A percentile compares a stretch with the other conserved stretches of the same genome.
Conservation (phyloP, 108 stramenopile species). For the Bacterosira constricta region DNA sequence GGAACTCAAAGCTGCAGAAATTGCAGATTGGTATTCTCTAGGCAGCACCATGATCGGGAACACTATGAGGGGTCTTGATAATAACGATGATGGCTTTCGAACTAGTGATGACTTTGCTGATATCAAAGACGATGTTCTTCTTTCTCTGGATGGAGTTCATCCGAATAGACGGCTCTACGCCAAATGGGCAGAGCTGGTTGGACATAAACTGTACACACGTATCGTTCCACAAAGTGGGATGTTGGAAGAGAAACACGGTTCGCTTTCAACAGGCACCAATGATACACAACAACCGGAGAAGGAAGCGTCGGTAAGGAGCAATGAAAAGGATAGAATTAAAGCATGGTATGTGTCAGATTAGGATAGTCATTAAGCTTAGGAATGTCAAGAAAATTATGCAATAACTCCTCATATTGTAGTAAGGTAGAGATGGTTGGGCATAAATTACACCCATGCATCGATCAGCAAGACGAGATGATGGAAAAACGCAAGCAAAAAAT, state of each 20-base stretch:
- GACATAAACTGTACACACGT: conserved; percentile 22
- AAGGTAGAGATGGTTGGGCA: background rate
- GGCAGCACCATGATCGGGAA: background rate
- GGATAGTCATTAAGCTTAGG: background rate
- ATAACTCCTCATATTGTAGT: background rate
- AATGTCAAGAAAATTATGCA: background rate
- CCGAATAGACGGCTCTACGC: conserved; percentile 66
- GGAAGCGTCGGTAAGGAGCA: background rate
- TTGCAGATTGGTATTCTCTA: conserved; percentile 55
- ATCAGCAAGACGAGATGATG: background rate
- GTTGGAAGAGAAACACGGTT: background rate
- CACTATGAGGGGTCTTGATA: background rate
- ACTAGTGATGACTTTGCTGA: background rate
- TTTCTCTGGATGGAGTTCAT: conserved; percentile 70
- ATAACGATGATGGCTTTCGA: conserved; percentile 21
- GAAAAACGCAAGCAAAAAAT: background rate
- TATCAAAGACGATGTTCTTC: conserved; percentile 10
- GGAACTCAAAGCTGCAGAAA: conserved; percentile 48
- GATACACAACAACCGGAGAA: background rate
- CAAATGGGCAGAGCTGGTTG: conserved; percentile 53
- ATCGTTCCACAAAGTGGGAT: background rate
- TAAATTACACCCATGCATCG: background rate
- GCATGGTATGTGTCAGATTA: background rate
- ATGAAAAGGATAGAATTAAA: background rate
- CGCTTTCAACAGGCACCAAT: background rate